Evolutionary conservation across 306 rosid genomes (phyloP).

Genomic region (Adenanthera pavonina): DNA sequence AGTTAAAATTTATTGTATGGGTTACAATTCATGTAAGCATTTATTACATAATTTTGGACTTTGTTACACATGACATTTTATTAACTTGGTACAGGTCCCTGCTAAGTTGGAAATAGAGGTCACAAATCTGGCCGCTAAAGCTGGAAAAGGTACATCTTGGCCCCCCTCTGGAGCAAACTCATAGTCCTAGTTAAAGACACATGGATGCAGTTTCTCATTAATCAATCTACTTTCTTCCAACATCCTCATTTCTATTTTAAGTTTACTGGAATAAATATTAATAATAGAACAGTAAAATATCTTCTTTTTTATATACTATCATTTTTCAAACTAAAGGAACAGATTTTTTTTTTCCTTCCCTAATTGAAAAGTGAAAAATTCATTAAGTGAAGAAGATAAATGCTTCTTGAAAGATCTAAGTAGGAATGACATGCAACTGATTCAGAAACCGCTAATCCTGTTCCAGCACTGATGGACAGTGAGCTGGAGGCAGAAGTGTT

Average conservation of each 20-base stretch:
- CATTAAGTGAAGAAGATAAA: not conserved
- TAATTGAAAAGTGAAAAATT: not conserved
- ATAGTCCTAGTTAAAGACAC: conserved; percentile 14
- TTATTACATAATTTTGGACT: conserved; percentile 1
- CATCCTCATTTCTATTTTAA: not conserved
- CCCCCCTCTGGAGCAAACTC: conserved; percentile 29
- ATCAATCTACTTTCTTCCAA: conserved; percentile 1
- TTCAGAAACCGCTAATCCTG: not conserved
- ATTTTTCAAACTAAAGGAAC: not conserved
- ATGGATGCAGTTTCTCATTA: conserved; percentile 14
- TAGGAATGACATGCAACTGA: not conserved
- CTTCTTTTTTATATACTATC: not conserved
- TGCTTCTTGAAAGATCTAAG: not conserved
- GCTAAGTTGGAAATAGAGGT: conserved; percentile 96
- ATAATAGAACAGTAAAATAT: not conserved
- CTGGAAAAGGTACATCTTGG: conserved; percentile 81
- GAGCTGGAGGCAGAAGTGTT: not conserved
- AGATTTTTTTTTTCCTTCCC: not conserved
- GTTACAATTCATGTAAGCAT: not conserved
- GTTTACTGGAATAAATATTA: not conserved
- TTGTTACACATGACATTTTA: conserved; percentile 21
- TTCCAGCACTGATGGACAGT: not conserved
- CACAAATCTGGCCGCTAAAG: conserved; percentile 94
- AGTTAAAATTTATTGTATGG: not conserved
- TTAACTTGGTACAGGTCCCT: conserved; percentile 64